phyloP scores from a whole-genome alignment of 441 rosid species.

The Populus hybrid region DNA sequence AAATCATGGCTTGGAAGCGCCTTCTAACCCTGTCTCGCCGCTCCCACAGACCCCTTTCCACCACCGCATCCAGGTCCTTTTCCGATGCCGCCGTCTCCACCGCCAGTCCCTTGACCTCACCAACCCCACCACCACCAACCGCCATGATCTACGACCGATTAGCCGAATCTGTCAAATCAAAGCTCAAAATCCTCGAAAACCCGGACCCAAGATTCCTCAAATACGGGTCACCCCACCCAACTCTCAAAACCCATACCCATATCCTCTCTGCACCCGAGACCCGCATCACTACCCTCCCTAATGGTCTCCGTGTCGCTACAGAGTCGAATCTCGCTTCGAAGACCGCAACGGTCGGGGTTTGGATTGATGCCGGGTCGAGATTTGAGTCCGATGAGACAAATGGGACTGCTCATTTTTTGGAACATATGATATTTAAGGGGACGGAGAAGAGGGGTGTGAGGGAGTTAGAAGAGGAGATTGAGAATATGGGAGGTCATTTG shows the following conservation, averaged over 20 bases:
- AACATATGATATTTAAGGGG: slow-evolving; percentile 95
- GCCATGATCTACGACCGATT: slow-evolving; percentile 83
- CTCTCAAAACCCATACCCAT: slow-evolving; percentile 56
- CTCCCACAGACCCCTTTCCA: slow-evolving; percentile 36
- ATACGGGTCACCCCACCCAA: slow-evolving; percentile 87
- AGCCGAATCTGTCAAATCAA: slow-evolving; percentile 56
- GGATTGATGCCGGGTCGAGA: slow-evolving; percentile 98
- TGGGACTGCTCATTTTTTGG: slow-evolving; percentile 87
- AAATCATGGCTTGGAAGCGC: slow-evolving; percentile 57
- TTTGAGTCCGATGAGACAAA: slow-evolving; percentile 77
- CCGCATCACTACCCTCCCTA: slow-evolving; percentile 77
- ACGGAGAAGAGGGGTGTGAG: slow-evolving; percentile 59
- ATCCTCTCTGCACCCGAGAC: slow-evolving; percentile 89
- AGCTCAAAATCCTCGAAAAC: slow-evolving; percentile 60
- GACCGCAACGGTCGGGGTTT: slow-evolving; percentile 94
- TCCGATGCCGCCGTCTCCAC: slow-evolving; percentile 44
- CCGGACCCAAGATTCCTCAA: slow-evolving; percentile 85
- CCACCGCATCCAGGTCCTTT: slow-evolving; percentile 43
- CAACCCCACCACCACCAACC: slow-evolving; percentile 48
- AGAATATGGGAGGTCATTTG: slow-evolving; percentile 87
- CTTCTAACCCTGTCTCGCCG: slow-evolving; percentile 58
- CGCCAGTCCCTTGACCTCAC: slow-evolving; percentile 8
- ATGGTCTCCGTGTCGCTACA: slow-evolving; percentile 88
- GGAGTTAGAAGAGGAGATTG: slow-evolving; percentile 76
- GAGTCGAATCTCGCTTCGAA: slow-evolving; percentile 76